Percentiles rank a stretch among this genome's conserved stretches.
Conservation (phyloP, 2,329 filamentous ascomycete genomes). For the Trichoderma hamatum region DNA sequence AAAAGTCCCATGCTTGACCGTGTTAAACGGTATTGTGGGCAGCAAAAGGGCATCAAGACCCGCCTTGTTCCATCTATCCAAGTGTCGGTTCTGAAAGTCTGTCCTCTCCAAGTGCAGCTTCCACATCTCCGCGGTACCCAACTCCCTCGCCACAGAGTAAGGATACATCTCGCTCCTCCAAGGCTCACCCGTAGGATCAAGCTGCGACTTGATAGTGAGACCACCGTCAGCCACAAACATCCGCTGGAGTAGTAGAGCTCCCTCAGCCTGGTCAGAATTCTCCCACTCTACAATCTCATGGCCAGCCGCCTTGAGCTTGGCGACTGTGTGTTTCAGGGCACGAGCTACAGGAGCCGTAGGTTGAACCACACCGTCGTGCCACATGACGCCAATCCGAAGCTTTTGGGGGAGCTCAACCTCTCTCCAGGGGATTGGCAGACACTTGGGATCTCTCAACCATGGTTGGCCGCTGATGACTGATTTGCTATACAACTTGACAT, state of each 20-base stretch:
- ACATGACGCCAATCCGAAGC: slow-evolving; percentile 63
- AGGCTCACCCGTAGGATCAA: slow-evolving; percentile 49
- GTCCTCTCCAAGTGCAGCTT: slow-evolving; percentile 50
- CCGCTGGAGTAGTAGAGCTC: slow-evolving; percentile 43
- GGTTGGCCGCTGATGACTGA: slow-evolving; percentile 55
- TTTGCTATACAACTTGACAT: slow-evolving; percentile 58
- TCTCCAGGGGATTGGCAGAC: slow-evolving; percentile 62
- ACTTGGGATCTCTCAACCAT: slow-evolving; percentile 60
- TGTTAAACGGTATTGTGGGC: slow-evolving; percentile 54
- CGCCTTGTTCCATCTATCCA: slow-evolving; percentile 50
- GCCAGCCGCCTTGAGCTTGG: slow-evolving; percentile 48
- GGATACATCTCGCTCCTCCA: slow-evolving; percentile 44
- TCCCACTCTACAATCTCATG: slow-evolving; percentile 59
- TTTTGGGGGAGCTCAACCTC: slow-evolving; percentile 39
- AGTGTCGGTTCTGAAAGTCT: slow-evolving; percentile 50
- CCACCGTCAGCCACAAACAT: slow-evolving; percentile 56
- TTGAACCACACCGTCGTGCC: slow-evolving; percentile 64
- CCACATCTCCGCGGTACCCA: slow-evolving; percentile 52
- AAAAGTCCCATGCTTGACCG: slow-evolving; percentile 48
- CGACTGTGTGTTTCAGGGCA: slow-evolving; percentile 53
- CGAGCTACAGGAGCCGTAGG: slow-evolving; percentile 68
- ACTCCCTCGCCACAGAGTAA: slow-evolving; percentile 41
- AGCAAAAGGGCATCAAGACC: slow-evolving; percentile 65
- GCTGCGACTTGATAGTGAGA: slow-evolving; percentile 43
- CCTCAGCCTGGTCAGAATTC: slow-evolving; percentile 46